Evolutionary conservation across 306 rosid species (phyloP).

Genomic region (Acacia melanoxylon): DNA sequence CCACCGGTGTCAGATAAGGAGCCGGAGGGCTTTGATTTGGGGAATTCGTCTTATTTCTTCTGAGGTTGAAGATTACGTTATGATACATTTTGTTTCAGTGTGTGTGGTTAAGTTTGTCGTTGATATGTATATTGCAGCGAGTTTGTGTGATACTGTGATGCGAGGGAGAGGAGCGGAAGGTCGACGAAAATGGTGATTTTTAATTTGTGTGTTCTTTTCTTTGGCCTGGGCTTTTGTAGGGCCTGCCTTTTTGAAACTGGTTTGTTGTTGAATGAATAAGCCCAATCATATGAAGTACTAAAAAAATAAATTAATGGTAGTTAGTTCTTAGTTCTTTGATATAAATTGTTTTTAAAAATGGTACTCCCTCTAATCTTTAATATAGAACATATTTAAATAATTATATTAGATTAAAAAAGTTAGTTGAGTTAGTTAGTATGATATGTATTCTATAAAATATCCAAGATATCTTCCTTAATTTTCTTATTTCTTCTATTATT

Average conservation of each 20-base stretch:
- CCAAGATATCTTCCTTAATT: no score
- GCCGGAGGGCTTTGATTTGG: slow-evolving; percentile 32
- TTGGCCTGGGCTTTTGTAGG: not conserved
- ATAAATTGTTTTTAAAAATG: no score
- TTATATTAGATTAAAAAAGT: no score
- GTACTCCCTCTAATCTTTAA: no score
- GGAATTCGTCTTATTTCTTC: slow-evolving; percentile 38
- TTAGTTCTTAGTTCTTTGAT: no score
- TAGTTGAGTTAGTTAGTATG: no score
- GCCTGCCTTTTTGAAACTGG: not conserved
- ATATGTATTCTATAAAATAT: no score
- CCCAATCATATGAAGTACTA: not conserved
- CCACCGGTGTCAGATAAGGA: slow-evolving; percentile 39
- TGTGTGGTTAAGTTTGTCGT: not conserved
- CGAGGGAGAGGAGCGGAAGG: not conserved
- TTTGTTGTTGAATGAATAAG: not conserved
- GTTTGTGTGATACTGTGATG: not conserved
- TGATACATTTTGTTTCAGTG: not conserved
- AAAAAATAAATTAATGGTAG: no score
- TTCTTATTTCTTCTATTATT: no score
- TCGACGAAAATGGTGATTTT: not conserved
- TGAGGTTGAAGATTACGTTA: not conserved
- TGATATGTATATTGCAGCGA: slow-evolving; percentile 11
- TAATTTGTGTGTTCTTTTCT: slow-evolving; percentile 5
- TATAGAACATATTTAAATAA: no score